Conservation (phyloP, 768 basidiomycete genomes). For the Tylopilus sp. region DNA sequence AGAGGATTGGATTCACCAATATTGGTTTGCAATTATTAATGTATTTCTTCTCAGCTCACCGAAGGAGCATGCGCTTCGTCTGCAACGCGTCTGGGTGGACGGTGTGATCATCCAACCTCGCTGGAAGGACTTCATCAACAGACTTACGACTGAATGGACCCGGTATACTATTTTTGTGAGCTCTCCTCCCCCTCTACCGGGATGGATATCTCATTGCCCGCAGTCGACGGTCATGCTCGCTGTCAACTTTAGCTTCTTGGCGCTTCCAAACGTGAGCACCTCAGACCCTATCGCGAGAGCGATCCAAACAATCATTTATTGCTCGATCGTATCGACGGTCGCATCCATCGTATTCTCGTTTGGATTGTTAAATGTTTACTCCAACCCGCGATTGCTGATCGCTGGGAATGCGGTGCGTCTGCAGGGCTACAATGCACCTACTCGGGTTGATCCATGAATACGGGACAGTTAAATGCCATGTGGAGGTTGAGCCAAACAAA, state of each 20-base stretch:
- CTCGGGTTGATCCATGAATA: not conserved
- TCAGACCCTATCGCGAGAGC: not conserved
- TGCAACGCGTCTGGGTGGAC: constrained; percentile 13
- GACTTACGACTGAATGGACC: constrained; percentile 6
- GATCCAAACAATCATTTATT: constrained; percentile 13
- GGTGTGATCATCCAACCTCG: constrained; percentile 6
- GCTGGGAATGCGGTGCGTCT: constrained; percentile 8
- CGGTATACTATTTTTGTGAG: constrained; percentile 15
- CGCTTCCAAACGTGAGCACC: constrained; percentile 6
- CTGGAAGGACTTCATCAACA: constrained; percentile 11
- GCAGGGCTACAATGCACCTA: too few relatives aligned
- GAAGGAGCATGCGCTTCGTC: constrained; percentile 11
- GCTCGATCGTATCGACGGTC: constrained; percentile 1
- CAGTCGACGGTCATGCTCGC: constrained; percentile 20
- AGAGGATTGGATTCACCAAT: constrained; percentile 3
- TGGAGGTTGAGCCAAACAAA: not conserved
- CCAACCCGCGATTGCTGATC: not conserved
- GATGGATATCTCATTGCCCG: not conserved
- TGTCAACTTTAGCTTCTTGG: constrained; percentile 14
- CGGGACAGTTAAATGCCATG: constrained; percentile 8
- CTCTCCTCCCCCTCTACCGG: not conserved
- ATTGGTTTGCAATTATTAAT: not conserved
- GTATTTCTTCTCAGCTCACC: not conserved
- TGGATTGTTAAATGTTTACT: constrained; percentile 10
- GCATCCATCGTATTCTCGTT: constrained; percentile 15